phyloP scores from a whole-genome alignment of 2,329 filamentous ascomycete species.

The Domatiomyces catenatus region DNA sequence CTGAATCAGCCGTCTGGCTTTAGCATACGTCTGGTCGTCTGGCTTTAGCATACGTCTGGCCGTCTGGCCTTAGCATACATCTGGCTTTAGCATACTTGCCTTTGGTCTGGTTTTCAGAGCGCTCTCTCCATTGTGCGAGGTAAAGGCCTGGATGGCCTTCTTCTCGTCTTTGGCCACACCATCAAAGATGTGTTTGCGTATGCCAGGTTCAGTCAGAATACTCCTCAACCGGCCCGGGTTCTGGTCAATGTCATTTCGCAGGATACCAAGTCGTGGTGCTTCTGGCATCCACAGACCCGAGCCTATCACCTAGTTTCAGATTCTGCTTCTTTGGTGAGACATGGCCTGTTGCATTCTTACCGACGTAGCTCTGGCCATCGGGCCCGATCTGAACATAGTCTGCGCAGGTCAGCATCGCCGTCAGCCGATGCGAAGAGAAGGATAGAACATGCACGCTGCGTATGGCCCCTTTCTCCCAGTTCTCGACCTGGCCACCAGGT shows the following conservation, averaged over 20 bases:
- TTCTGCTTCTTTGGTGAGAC: background rate
- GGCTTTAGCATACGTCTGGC: no score
- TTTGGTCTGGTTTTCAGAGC: slow-evolving; percentile 77
- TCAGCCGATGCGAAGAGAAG: background rate
- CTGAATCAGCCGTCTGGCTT: no score
- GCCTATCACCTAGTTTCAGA: slow-evolving; percentile 28
- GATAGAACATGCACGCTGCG: slow-evolving; percentile 41
- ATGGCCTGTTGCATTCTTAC: slow-evolving; percentile 30
- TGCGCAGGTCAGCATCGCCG: background rate
- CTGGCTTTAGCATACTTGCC: no score
- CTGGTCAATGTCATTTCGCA: slow-evolving; percentile 62
- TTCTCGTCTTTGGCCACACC: slow-evolving; percentile 39
- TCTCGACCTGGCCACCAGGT: slow-evolving; percentile 44
- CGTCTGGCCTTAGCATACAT: no score
- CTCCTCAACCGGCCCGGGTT: slow-evolving; percentile 54
- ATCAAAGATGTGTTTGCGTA: slow-evolving; percentile 52
- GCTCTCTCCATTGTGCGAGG: slow-evolving; percentile 51
- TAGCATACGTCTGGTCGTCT: no score
- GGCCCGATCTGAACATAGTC: slow-evolving; percentile 74
- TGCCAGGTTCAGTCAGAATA: slow-evolving; percentile 44
- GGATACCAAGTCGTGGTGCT: slow-evolving; percentile 44
- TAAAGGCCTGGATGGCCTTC: slow-evolving; percentile 54
- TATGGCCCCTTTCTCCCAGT: slow-evolving; percentile 78
- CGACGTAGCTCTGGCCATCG: slow-evolving; percentile 50
- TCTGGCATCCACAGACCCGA: slow-evolving; percentile 74